Evolutionary conservation across 495 filamentous ascomycete genomes (phyloP).

Genomic region (Xeromyces bisporus): DNA sequence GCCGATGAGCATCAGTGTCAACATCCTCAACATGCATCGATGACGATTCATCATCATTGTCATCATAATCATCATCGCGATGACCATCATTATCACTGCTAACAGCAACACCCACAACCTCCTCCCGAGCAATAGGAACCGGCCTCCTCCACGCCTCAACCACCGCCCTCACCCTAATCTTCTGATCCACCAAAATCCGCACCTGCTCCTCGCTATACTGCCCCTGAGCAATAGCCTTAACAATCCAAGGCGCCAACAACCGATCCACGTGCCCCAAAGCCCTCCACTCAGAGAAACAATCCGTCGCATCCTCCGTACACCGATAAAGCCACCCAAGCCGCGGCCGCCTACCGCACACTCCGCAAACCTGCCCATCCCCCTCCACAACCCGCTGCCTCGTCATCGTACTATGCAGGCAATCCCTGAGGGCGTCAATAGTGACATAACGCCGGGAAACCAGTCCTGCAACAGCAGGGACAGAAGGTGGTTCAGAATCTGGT

Average conservation of each 20-base stretch:
- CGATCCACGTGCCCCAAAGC: constrained; percentile 16
- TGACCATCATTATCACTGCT: too few species aligned
- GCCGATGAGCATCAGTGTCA: neutral
- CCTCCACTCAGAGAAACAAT: constrained; percentile 5
- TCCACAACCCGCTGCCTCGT: neutral
- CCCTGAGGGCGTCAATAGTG: too few species aligned
- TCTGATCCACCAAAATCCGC: constrained; percentile 23
- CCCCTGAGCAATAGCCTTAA: constrained; percentile 33
- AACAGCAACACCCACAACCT: too few species aligned
- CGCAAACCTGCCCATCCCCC: constrained; percentile 21
- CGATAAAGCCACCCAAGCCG: constrained; percentile 47
- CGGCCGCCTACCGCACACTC: constrained; percentile 28
- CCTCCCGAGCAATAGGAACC: too few species aligned
- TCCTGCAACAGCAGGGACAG: too few species aligned
- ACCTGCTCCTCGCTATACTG: constrained; percentile 28
- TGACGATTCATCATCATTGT: too few species aligned
- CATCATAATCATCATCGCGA: constrained; percentile 2
- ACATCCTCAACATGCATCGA: too few species aligned
- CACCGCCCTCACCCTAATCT: constrained; percentile 16
- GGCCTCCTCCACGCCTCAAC: constrained; percentile 5
- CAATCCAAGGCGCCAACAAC: constrained; percentile 20
- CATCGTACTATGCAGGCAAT: neutral
- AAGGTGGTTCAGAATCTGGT: too few species aligned
- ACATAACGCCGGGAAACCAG: too few species aligned
- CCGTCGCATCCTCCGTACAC: constrained; percentile 39